Evolutionary conservation across 805 yeast genomes (phyloP).

Genomic region (Lipomyces spencermartinsiae): DNA sequence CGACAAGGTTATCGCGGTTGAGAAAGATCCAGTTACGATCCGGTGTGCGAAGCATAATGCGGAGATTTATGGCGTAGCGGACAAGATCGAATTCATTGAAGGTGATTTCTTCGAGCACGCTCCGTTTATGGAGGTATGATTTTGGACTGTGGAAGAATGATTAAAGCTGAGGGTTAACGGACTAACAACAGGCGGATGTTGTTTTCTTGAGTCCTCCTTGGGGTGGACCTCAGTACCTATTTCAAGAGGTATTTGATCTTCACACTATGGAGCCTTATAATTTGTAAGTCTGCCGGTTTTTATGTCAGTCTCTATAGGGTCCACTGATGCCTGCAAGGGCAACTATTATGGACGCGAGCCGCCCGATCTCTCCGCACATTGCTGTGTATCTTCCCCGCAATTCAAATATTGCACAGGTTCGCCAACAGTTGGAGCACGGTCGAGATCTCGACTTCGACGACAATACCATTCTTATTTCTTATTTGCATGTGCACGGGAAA

Average conservation of each 20-base stretch:
- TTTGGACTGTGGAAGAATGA: conserved; percentile 38
- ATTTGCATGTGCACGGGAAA: conserved; percentile 22
- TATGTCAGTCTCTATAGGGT: neutral
- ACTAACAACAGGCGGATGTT: conserved; percentile 52
- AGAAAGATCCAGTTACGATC: conserved; percentile 64
- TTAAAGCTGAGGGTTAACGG: conserved; percentile 20
- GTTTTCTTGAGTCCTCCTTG: conserved; percentile 85
- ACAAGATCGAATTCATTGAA: conserved; percentile 54
- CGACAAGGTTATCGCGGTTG: conserved; percentile 62
- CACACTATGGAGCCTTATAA: conserved; percentile 33
- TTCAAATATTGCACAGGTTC: conserved; percentile 34
- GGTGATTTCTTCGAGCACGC: conserved; percentile 56
- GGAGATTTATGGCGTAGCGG: conserved; percentile 59
- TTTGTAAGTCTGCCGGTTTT: conserved; percentile 15
- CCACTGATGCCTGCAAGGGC: neutral
- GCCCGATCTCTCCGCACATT: conserved; percentile 31
- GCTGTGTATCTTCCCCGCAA: conserved; percentile 39
- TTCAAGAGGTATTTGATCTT: conserved; percentile 29
- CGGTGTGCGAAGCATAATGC: conserved; percentile 70
- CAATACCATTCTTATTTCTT: conserved; percentile 15
- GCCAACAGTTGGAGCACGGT: neutral
- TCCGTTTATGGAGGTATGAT: conserved; percentile 22
- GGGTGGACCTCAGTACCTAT: conserved; percentile 58
- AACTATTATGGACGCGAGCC: conserved; percentile 18
- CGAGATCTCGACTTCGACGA: neutral